A percentile compares a stretch with the other conserved stretches of the same genome.
Conservation (phyloP, 768 basidiomycete species). For the Zangia roseola region DNA sequence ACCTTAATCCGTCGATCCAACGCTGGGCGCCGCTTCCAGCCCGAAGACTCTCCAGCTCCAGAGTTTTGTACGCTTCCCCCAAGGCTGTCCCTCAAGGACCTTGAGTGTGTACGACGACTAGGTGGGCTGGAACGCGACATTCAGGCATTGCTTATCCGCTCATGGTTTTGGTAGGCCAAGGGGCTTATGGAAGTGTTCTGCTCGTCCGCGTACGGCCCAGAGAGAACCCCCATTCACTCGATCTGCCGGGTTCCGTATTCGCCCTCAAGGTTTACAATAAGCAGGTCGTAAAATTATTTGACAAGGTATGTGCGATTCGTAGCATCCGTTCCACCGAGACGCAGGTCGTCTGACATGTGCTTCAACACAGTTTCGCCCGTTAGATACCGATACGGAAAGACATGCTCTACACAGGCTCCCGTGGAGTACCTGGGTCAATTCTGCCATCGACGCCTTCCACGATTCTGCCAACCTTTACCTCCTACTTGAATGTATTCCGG, state of each 20-base stretch:
- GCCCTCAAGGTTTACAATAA: slow-evolving; percentile 48
- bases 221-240: slow-evolving; percentile 30
- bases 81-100: slow-evolving; percentile 35
- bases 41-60: too few relatives aligned
- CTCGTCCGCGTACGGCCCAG: slow-evolving; percentile 37
- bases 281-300: slow-evolving; percentile 31
- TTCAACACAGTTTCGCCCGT: slow-evolving; percentile 22
- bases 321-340: too few relatives aligned
- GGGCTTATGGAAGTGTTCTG: slow-evolving; percentile 42
- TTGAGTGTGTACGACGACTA: slow-evolving; percentile 43
- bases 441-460: slow-evolving; percentile 43
- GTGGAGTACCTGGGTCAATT: slow-evolving; percentile 56
- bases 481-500: slow-evolving; percentile 49
- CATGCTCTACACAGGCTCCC: slow-evolving; percentile 38
- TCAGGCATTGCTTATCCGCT: background rate
- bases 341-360: background rate
- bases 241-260: slow-evolving; percentile 38
- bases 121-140: slow-evolving; percentile 26
- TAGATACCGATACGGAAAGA: slow-evolving; percentile 42
- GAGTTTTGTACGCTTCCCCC: slow-evolving; percentile 18
- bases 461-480: slow-evolving; percentile 51
- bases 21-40: too few relatives aligned
- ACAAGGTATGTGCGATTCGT: slow-evolving; percentile 24
- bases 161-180: slow-evolving; percentile 34
- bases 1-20: too few relatives aligned